Conservation (phyloP, 192 early-diverging fungal genomes). For the Podila minutissima region DNA sequence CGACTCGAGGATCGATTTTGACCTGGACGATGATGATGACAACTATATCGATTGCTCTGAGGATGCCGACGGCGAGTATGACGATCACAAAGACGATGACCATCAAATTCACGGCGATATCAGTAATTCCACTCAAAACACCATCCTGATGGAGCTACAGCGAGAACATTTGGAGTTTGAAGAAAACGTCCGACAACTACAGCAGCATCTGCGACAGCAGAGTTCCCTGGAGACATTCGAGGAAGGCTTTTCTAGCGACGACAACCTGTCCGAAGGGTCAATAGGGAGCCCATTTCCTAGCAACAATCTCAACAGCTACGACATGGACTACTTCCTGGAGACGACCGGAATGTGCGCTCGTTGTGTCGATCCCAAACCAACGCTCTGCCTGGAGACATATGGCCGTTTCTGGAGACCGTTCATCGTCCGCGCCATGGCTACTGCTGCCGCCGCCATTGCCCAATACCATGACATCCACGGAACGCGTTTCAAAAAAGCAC, state of each 20-base stretch:
- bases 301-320: not conserved
- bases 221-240: conserved; percentile 22
- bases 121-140: conserved; percentile 28
- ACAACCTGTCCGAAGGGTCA: not conserved
- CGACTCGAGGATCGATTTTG: conserved; percentile 4
- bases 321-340: not conserved
- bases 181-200: conserved; percentile 42
- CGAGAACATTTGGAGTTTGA: conserved; percentile 51
- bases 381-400: conserved; percentile 23
- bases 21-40: conserved; percentile 13
- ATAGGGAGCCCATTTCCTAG: too few species aligned
- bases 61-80: conserved; percentile 31
- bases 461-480: conserved; percentile 1
- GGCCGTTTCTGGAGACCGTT: conserved; percentile 25
- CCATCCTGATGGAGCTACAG: conserved; percentile 43
- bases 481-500: not conserved
- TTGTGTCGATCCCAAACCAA: conserved; percentile 24
- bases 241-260: not conserved
- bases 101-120: conserved; percentile 38
- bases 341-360: not conserved
- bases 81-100: conserved; percentile 24
- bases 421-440: conserved; percentile 32
- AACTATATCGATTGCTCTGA: conserved; percentile 11
- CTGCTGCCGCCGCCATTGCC: conserved; percentile 41
- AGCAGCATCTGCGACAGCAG: conserved; percentile 35